phyloP scores from a whole-genome alignment of 331 rosid genomes.

The Erythrophleum ivorense region DNA sequence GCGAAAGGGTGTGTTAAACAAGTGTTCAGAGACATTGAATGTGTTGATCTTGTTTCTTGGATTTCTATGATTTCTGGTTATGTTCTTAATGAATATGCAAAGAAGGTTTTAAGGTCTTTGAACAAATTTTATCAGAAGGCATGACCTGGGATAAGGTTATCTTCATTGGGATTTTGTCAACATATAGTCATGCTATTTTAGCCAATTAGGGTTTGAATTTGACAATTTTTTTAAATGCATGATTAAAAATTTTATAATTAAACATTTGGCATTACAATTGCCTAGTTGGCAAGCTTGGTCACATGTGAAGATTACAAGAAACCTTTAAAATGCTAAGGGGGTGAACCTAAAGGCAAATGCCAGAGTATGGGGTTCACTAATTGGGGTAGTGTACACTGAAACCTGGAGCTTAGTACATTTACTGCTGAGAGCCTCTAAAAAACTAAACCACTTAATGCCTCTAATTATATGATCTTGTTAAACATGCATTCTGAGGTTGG shows the following conservation, averaged over 20 bases:
- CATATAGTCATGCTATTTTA: constrained; percentile 2
- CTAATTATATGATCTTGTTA: constrained; percentile 47
- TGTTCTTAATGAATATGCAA: constrained; percentile 46
- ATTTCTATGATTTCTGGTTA: constrained; percentile 52
- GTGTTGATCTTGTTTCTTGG: constrained; percentile 41
- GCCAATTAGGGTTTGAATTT: constrained; percentile 44
- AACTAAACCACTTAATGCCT: constrained; percentile 30
- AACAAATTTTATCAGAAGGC: constrained; percentile 10
- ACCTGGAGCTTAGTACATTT: background rate
- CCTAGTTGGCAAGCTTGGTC: background rate
- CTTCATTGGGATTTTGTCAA: too few relatives aligned
- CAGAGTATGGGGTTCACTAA: background rate
- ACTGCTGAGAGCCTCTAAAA: background rate
- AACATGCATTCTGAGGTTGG: constrained; percentile 55
- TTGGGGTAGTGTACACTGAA: background rate
- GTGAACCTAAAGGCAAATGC: background rate
- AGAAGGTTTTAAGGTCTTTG: constrained; percentile 47
- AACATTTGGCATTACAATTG: background rate
- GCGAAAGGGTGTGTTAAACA: constrained; percentile 36
- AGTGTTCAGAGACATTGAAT: constrained; percentile 45
- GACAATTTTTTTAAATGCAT: background rate
- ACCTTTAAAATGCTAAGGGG: background rate
- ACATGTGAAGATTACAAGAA: background rate
- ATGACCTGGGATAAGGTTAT: too few relatives aligned
- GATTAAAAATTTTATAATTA: too few relatives aligned